Evolutionary conservation across 78 protist genomes (phyloP).

Genomic region (Cyanophora paradoxa): DNA sequence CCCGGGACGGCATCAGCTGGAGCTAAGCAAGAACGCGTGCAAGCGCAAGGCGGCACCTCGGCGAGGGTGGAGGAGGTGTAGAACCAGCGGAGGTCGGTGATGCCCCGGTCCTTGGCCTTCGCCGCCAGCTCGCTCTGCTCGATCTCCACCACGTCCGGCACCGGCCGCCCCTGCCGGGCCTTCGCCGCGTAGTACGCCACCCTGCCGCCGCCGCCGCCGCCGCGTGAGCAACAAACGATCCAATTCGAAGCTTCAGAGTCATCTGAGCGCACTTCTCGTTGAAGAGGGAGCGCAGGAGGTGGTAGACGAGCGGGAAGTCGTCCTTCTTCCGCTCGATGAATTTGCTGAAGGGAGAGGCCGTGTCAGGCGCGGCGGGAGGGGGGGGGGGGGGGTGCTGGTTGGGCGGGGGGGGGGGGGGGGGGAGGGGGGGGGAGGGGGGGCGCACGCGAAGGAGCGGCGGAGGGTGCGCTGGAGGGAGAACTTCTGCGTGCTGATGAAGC

Average conservation of each 20-base stretch:
- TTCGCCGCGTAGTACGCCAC: too few species aligned
- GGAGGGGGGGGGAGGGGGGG: not conserved
- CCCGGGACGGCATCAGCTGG: too few species aligned
- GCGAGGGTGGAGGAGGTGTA: too few species aligned
- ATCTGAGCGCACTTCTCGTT: too few species aligned
- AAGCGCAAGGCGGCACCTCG: too few species aligned
- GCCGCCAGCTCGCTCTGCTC: not conserved
- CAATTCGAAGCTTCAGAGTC: not conserved
- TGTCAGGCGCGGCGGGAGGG: not conserved
- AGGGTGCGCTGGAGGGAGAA: not conserved
- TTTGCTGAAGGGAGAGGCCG: too few species aligned
- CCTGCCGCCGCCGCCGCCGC: too few species aligned
- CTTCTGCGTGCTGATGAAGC: slow-evolving; percentile 86
- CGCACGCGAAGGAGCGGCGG: slow-evolving; percentile 40
- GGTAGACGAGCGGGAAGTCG: not conserved
- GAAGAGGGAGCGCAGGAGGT: too few species aligned
- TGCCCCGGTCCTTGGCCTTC: not conserved
- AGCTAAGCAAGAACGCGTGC: too few species aligned
- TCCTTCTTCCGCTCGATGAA: not conserved
- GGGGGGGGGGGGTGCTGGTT: not conserved
- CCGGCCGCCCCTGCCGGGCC: not conserved
- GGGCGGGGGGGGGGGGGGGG: not conserved
- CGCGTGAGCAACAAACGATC: not conserved
- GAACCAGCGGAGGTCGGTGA: not conserved
- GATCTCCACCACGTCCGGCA: not conserved